phyloP scores from a whole-genome alignment of 257 asterid genomes.

The Fraxinus cuspidata region DNA sequence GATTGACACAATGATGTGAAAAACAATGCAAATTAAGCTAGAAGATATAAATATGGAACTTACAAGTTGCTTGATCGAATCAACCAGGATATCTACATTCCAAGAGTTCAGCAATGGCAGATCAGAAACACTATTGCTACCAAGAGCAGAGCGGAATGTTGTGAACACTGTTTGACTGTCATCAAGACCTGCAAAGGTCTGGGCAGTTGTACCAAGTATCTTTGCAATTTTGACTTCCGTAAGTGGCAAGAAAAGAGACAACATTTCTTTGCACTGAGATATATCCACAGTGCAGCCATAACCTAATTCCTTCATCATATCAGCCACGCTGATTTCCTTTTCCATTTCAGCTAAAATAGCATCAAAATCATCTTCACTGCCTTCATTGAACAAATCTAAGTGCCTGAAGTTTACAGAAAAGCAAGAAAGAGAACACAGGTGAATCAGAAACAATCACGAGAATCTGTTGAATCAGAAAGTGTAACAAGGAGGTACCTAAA shows the following conservation, averaged over 20 bases:
- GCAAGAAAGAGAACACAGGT: conserved; percentile 1
- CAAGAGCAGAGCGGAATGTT: conserved; percentile 74
- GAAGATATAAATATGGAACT: conserved; percentile 27
- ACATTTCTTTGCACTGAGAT: conserved; percentile 80
- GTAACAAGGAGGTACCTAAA: conserved; percentile 54
- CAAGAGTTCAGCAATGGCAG: conserved; percentile 58
- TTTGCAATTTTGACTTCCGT: conserved; percentile 74
- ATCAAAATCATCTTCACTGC: conserved; percentile 80
- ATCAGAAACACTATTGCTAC: conserved; percentile 50
- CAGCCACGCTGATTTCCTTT: conserved; percentile 92
- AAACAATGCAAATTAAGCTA: neutral
- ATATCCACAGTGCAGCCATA: conserved; percentile 83
- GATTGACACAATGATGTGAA: neutral
- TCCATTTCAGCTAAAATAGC: conserved; percentile 91
- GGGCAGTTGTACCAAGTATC: conserved; percentile 75
- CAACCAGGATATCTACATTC: conserved; percentile 77
- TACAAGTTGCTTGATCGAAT: conserved; percentile 89
- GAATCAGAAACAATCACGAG: neutral
- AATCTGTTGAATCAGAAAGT: neutral
- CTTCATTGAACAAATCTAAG: conserved; percentile 57
- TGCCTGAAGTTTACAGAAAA: conserved; percentile 47
- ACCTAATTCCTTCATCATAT: conserved; percentile 86
- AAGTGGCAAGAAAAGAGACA: conserved; percentile 76
- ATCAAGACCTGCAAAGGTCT: conserved; percentile 70
- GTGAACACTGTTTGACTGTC: conserved; percentile 67